Conservation (phyloP, 768 basidiomycete species). For the Naganishia vaughanmartiniae region DNA sequence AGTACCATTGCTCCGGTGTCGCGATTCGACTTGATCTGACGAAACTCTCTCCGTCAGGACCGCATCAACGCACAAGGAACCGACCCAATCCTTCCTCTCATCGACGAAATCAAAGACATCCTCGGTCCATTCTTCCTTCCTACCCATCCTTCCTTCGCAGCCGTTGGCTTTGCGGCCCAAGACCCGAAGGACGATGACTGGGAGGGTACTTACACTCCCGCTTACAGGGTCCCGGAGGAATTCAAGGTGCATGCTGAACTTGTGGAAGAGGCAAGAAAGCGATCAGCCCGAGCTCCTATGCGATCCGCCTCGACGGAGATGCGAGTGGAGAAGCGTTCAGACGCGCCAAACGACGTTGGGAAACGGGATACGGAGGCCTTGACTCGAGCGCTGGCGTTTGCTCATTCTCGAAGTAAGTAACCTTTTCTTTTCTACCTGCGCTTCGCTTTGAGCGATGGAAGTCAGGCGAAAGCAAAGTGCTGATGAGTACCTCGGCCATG, state of each 20-base stretch:
- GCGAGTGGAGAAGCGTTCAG: background rate
- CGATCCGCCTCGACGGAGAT: background rate
- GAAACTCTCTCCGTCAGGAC: constrained; percentile 41
- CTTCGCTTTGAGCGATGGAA: too few species aligned
- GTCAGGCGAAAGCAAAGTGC: too few species aligned
- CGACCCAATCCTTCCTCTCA: constrained; percentile 67
- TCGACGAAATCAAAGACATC: constrained; percentile 58
- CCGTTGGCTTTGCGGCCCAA: constrained; percentile 28
- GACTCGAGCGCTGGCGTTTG: constrained; percentile 76
- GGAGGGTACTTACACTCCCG: constrained; percentile 37
- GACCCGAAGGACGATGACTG: constrained; percentile 34
- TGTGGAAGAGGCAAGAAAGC: background rate
- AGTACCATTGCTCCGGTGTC: constrained; percentile 17
- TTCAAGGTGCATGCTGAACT: constrained; percentile 21
- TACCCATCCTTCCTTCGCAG: constrained; percentile 19
- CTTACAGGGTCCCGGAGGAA: constrained; percentile 39
- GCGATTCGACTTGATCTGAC: background rate
- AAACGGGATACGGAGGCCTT: constrained; percentile 55
- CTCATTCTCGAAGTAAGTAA: constrained; percentile 75
- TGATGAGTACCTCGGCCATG: constrained; percentile 15
- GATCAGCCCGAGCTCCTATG: background rate
- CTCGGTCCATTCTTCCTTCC: constrained; percentile 41
- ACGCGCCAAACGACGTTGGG: constrained; percentile 8
- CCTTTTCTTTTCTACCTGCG: background rate
- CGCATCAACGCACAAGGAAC: constrained; percentile 70